A percentile compares a stretch with the other conserved stretches of the same genome.
Evolutionary conservation across 1,139 yeast genomes (phyloP).

Genomic region (Candida pseudoviswanathii): DNA sequence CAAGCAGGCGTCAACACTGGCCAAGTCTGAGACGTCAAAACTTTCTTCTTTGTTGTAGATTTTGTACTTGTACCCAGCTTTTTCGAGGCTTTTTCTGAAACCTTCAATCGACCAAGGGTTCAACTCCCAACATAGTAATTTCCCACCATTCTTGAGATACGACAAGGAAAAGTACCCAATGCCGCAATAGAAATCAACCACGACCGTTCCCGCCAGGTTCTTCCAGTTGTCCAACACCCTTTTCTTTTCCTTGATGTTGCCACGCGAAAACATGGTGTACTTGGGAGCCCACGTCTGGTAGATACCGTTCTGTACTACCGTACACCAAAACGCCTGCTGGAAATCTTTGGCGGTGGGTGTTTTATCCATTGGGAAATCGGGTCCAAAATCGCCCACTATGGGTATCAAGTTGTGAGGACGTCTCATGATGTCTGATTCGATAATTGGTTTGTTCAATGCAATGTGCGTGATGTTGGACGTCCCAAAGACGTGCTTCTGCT

Average conservation of each 20-base stretch:
- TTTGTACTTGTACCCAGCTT: constrained; percentile 44
- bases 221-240: constrained; percentile 51
- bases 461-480: constrained; percentile 49
- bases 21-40: constrained; percentile 21
- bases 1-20: constrained; percentile 33
- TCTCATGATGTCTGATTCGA: constrained; percentile 56
- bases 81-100: constrained; percentile 53
- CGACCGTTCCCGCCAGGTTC: constrained; percentile 39
- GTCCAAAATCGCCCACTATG: constrained; percentile 68
- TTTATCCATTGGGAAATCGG: constrained; percentile 29
- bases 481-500: constrained; percentile 16
- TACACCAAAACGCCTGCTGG: constrained; percentile 68
- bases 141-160: constrained; percentile 60
- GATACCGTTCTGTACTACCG: constrained; percentile 70
- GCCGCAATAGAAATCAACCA: constrained; percentile 78
- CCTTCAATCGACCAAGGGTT: constrained; percentile 88
- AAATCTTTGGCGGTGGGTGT: constrained; percentile 50
- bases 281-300: constrained; percentile 82
- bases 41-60: constrained; percentile 32
- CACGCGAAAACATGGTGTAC: constrained; percentile 89
- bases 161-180: constrained; percentile 83
- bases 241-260: constrained; percentile 80
- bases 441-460: constrained; percentile 73
- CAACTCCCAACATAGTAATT: constrained; percentile 76
- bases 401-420: constrained; percentile 63